Evolutionary conservation across 2,329 filamentous ascomycete genomes (phyloP), one percentile per base, ranked within the genome.

Genomic region (Plectosphaerella sp.): DNA sequence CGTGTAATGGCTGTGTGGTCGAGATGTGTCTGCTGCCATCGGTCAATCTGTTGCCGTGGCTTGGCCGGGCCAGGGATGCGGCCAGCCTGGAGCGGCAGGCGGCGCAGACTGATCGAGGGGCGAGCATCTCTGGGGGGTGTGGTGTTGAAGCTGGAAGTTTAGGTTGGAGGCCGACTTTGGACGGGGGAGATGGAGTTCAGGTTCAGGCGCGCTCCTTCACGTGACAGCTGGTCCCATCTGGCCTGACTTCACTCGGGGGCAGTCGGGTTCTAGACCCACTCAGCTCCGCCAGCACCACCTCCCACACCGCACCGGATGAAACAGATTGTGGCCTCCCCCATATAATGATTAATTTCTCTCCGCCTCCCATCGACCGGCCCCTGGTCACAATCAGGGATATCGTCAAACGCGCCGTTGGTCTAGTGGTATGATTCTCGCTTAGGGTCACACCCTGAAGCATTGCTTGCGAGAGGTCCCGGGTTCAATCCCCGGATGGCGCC

Each of bases 101-200:
- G 55, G 61, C 63, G 59, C 70, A 72, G 53, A 64, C 58, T 36
- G 62, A 60, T 51, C 67, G 61, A 51, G 70, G 63, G 50, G 65
- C 58, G 57, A 65, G 64, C 70, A 72, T 72, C 48, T 33, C 28
- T 33, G 28, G 28, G 28, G 4, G 28, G 22, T n/a, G 8, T 33
- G 28, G 8, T 10, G 28, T 33, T 33, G 28, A 33, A 33, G 28
- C 28, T 12, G 11, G 11, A 33, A 33, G 8, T 22, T 22, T 22
- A 22, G 22, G 3, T 3, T 22, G 22, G 5, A 5, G 22, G 3
- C 22, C 22, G n/a, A n/a, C n/a, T n/a, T n/a, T n/a, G n/a, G n/a
- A n/a, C n/a, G n/a, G n/a, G n/a, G n/a, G n/a, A n/a, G n/a, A n/a
- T 22, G 22, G 5, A 22, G 22, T 22, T 22, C 22, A 22, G 5